phyloP scores from a whole-genome alignment of 345 rosid genomes.

The Barbarea vulgaris region DNA sequence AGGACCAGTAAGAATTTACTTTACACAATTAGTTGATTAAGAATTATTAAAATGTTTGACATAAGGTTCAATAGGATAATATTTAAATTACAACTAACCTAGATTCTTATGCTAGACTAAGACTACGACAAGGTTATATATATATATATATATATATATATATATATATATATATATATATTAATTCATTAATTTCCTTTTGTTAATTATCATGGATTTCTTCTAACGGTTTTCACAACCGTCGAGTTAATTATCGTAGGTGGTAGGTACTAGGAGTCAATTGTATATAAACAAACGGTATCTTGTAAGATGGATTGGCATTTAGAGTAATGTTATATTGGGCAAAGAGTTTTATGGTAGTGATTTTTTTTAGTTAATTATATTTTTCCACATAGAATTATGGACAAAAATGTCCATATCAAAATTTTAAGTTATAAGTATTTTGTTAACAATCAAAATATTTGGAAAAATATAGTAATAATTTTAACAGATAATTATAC shows the following conservation, averaged over 20 bases:
- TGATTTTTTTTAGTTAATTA: too few species aligned
- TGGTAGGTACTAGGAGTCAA: background rate
- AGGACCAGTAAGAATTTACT: constrained; percentile 25
- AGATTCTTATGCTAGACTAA: constrained; percentile 6
- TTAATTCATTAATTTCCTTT: background rate
- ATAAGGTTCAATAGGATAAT: background rate
- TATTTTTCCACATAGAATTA: too few species aligned
- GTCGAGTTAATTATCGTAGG: background rate
- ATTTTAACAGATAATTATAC: too few species aligned
- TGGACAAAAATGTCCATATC: too few species aligned
- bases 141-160: background rate
- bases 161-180: background rate
- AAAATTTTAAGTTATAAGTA: too few species aligned
- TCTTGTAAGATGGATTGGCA: background rate
- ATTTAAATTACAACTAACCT: background rate
- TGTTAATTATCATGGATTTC: background rate
- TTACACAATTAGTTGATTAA: constrained; percentile 6
- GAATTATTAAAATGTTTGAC: background rate
- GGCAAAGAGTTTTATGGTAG: too few species aligned
- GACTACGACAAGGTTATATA: background rate
- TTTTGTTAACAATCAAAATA: too few species aligned
- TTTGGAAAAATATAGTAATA: too few species aligned
- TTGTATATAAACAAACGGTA: background rate
- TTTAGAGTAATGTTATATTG: background rate
- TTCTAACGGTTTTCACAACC: background rate